phyloP scores from a whole-genome alignment of 2,329 filamentous ascomycete genomes.

The Magnaporthiopsis incrustans region DNA sequence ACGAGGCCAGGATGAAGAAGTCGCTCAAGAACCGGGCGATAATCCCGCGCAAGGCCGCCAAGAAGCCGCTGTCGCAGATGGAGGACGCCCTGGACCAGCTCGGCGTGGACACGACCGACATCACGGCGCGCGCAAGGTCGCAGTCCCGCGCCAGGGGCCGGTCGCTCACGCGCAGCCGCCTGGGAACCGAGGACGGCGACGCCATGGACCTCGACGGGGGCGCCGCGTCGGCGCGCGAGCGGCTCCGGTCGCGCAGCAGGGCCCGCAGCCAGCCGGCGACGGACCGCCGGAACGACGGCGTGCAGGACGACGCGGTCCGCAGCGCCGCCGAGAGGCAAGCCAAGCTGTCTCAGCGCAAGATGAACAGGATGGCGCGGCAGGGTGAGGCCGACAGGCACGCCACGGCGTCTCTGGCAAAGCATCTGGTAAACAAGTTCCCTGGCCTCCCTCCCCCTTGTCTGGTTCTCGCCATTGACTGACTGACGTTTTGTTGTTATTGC shows the following conservation, averaged over 20 bases:
- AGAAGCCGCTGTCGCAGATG: conserved; percentile 80
- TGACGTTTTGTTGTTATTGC: background rate
- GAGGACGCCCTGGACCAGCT: conserved; percentile 77
- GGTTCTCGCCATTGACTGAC: background rate
- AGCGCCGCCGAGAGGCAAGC: conserved; percentile 77
- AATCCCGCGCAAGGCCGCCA: conserved; percentile 74
- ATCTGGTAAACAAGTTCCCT: conserved; percentile 60
- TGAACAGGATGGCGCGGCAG: conserved; percentile 96
- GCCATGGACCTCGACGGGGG: conserved; percentile 66
- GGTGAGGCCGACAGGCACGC: conserved; percentile 94
- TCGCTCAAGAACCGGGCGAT: conserved; percentile 93
- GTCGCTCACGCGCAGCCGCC: conserved; percentile 53
- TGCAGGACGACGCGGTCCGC: conserved; percentile 57
- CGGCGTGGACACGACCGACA: conserved; percentile 72
- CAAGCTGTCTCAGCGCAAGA: conserved; percentile 93
- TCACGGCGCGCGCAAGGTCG: conserved; percentile 62
- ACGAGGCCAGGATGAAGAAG: conserved; percentile 93
- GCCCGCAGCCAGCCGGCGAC: conserved; percentile 51
- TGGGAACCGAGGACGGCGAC: conserved; percentile 56
- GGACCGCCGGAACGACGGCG: conserved; percentile 70
- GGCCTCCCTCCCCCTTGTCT: background rate
- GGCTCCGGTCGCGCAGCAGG: conserved; percentile 66
- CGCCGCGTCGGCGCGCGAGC: conserved; percentile 36
- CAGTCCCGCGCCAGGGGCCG: conserved; percentile 61
- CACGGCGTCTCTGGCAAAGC: conserved; percentile 74